Base-by-base conservation (phyloP, 495 filamentous ascomycete genomes). In the Annulohypoxylon moriforme region DNA sequence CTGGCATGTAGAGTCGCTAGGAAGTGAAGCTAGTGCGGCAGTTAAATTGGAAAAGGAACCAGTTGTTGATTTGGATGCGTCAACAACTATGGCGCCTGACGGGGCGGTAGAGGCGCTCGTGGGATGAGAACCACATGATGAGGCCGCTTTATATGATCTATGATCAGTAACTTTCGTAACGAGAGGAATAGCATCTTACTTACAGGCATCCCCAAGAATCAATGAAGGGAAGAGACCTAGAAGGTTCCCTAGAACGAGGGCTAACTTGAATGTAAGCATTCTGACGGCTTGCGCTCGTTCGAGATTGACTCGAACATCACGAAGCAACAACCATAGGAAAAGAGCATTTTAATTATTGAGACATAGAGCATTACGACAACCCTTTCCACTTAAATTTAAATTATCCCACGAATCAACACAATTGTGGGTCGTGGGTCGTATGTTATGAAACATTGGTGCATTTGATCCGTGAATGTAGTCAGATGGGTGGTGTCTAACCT, bases 401-500 rank as follows among this genome's bases (percentile, higher is more conserved):
- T 49, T 49, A 49, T 25, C 46, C 46, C 46, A 49, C 46, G 22
- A 49, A 24, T 49, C 22, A 25, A 49, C 24, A 16, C 1, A 27
- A 52, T 14, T 29, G 47, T 29, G 47, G 47, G 24, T 29, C 40
- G 13, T 40, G 10, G 36, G 36, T 40, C 36, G 36, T 40, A 40
- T 40, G 11, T 40, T n/a, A n/a, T 25, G 46, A 24, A 50, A 24
- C 18, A 22, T 50, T 5, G 20, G 46, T 14, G 22, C 46, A 50
- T 40, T 50, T 24, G 22, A 50, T 25, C 20, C 46, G 2, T 44
- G 4, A 44, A 16, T n/a, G 16, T 44, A 44, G 40, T 25, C 46
- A 50, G 11, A 47, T 38, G 34, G 27, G 40, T 50, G 29, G 38
- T 64, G 47, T 55, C 50, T 56, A n/a, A 59, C 29, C n/a, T 59